These are phyloP conservation scores for Arabidopsis hybrid DNA, from an alignment of 441 rosid species.

Conservation along the genomic window DNA sequence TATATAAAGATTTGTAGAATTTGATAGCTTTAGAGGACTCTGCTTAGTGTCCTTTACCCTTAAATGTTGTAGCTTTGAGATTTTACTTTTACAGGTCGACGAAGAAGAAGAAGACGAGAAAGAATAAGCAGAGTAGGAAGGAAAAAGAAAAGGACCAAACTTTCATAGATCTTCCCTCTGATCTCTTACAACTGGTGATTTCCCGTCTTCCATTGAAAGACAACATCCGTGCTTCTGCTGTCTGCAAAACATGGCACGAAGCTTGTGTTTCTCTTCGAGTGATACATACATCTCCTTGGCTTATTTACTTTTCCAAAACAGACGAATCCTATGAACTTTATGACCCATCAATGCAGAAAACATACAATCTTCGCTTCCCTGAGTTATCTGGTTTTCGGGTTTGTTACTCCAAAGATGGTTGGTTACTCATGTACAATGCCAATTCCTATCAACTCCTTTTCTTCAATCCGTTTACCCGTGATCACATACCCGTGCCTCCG, in stretches of 20 bases:
- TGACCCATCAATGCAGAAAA: slow-evolving; percentile 64
- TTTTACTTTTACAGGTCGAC: slow-evolving; percentile 18
- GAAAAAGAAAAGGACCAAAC: slow-evolving; percentile 12
- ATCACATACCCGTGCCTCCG: slow-evolving; percentile 54
- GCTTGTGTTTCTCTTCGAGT: slow-evolving; percentile 64
- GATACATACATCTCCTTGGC: slow-evolving; percentile 67
- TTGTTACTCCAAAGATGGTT: slow-evolving; percentile 72
- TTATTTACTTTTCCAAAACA: slow-evolving; percentile 67
- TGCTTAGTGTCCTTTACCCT: neutral
- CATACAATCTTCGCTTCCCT: slow-evolving; percentile 60
- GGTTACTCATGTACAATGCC: slow-evolving; percentile 70
- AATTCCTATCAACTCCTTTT: slow-evolving; percentile 59
- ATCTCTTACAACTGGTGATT: slow-evolving; percentile 62
- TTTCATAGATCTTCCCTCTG: slow-evolving; percentile 51
- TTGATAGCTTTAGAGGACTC: neutral
- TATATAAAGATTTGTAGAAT: neutral
- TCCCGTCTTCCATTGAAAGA: slow-evolving; percentile 54
- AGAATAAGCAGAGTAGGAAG: neutral
- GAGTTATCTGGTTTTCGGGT: slow-evolving; percentile 66
- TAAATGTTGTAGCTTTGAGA: neutral
- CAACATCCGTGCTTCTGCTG: slow-evolving; percentile 66
- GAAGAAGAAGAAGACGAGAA: slow-evolving; percentile 17
- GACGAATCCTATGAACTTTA: slow-evolving; percentile 60
- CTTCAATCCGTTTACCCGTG: slow-evolving; percentile 71
- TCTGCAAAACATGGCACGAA: slow-evolving; percentile 68